phyloP scores from a whole-genome alignment of 2,329 filamentous ascomycete genomes.

The Dothideomycetes sp. region DNA sequence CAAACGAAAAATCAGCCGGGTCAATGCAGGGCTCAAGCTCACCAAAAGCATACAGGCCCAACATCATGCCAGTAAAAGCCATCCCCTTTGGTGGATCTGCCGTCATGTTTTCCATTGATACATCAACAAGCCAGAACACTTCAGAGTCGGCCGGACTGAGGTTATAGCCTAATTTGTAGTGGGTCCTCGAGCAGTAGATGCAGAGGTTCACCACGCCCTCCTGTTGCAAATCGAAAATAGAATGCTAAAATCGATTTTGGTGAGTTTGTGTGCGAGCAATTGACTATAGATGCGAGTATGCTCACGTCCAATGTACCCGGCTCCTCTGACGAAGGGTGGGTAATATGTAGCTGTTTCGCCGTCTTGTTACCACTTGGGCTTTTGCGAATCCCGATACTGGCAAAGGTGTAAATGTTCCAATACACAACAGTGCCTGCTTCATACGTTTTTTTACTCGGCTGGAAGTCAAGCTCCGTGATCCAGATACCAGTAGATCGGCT shows the following conservation, averaged over 20 bases:
- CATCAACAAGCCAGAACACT: neutral
- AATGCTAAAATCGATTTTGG: neutral
- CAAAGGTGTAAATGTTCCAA: slow-evolving; percentile 41
- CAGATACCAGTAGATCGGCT: slow-evolving; percentile 32
- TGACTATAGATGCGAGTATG: too few relatives aligned
- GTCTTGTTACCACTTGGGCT: slow-evolving; percentile 13
- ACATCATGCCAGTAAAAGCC: slow-evolving; percentile 35
- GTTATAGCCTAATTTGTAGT: neutral
- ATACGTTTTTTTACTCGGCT: slow-evolving; percentile 28
- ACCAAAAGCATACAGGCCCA: slow-evolving; percentile 35
- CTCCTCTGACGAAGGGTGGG: too few relatives aligned
- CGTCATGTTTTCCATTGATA: slow-evolving; percentile 22
- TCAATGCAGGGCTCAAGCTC: slow-evolving; percentile 27
- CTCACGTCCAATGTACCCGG: too few relatives aligned
- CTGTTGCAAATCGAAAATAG: neutral
- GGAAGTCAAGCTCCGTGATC: slow-evolving; percentile 35
- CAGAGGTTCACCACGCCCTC: neutral
- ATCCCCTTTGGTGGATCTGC: slow-evolving; percentile 26
- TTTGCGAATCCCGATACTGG: slow-evolving; percentile 29
- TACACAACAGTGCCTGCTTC: slow-evolving; percentile 45
- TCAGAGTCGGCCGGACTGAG: neutral
- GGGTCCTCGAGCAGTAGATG: neutral
- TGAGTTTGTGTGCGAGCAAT: neutral
- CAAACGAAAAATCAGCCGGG: slow-evolving; percentile 29
- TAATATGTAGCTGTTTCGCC: neutral